Base-by-base conservation (phyloP, 306 rosid species). In the Cotoneaster glaucophyllus region DNA sequence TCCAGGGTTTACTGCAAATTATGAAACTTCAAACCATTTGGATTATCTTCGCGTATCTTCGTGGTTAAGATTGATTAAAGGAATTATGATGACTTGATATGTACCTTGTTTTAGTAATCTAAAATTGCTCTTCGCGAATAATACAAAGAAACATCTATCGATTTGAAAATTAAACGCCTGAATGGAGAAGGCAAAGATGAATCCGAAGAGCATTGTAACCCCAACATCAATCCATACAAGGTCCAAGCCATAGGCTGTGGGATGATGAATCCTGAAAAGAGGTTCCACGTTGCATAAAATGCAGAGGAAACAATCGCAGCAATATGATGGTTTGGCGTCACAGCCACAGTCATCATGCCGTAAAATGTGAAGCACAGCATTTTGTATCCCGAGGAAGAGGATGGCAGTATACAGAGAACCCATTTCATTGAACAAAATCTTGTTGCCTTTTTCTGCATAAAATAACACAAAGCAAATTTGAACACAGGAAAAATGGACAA, bases 331-430 rank as follows among this genome's bases (percentile, higher is more conserved):
- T 88, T 90, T 74, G 96, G 98, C 9, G 97, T 90, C 39, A 85
- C 54, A 32, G 96, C 94, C 74, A 93, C 91, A 64, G 91, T 11
- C 96, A 90, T 88, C 97, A 91, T 93, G 48, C 98, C 98, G 39
- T 87, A 93, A 63, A 77, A 90, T 63, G 98, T 93, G 88, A 77
- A 91, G 85, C 88, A 89, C 32, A 34, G 91, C 74, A 83, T 91
- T 89, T 69, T 86, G 92, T 34, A 87, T 1, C 50, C 98, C 98
- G 3, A 91, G 65, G 82, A 89, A 91, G 53, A 91, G 82, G 74
- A 85, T 78, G 21, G 93, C 90, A 19, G 81, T 70, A 62, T 84
- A 91, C 90, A 93, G 89, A 5, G 92, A 89, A 28, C 97, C 98
- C 77, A 93, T 80, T 9, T 96, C 89, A 71, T 90, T 93, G 28